Percentiles rank a stretch among this genome's conserved stretches.
These are phyloP conservation scores for Colletotrichum truncatum DNA, from an alignment of 2,329 filamentous ascomycete genomes.

Conservation along the genomic window DNA sequence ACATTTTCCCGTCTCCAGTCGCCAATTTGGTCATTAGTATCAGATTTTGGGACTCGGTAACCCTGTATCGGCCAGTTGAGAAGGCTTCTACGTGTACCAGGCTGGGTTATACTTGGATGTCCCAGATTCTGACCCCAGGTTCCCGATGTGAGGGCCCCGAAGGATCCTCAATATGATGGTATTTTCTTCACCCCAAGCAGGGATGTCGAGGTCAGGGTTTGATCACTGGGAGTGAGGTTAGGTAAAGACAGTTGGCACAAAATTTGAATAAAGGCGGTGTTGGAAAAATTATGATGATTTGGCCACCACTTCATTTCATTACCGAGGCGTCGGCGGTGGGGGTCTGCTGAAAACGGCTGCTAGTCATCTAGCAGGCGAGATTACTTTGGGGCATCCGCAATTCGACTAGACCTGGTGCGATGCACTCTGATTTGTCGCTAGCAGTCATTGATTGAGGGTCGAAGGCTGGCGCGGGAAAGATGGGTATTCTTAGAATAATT, in stretches of 20 bases:
- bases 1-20: conserved; percentile 5
- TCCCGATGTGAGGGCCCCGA: background rate
- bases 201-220: conserved; percentile 8
- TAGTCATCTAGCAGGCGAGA: conserved; percentile 28
- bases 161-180: conserved; percentile 9
- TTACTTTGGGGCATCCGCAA: conserved; percentile 29
- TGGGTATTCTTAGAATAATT: conserved; percentile 30
- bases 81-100: background rate
- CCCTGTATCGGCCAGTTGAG: conserved; percentile 16
- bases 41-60: conserved; percentile 7
- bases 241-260: conserved; percentile 20
- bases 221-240: background rate
- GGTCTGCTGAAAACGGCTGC: conserved; percentile 25
- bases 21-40: background rate
- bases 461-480: conserved; percentile 17
- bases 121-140: conserved; percentile 22
- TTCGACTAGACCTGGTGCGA: conserved; percentile 13
- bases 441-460: conserved; percentile 7
- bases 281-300: conserved; percentile 19
- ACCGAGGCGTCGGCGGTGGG: conserved; percentile 25
- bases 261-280: conserved; percentile 11
- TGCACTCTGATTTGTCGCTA: conserved; percentile 13
- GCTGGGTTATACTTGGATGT: conserved; percentile 14
- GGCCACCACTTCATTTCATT: conserved; percentile 25
- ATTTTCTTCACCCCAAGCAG: conserved; percentile 11